These are phyloP conservation scores for Apostasia ramifera DNA, from an alignment of 106 monocot genomes.

Conservation along the genomic window DNA sequence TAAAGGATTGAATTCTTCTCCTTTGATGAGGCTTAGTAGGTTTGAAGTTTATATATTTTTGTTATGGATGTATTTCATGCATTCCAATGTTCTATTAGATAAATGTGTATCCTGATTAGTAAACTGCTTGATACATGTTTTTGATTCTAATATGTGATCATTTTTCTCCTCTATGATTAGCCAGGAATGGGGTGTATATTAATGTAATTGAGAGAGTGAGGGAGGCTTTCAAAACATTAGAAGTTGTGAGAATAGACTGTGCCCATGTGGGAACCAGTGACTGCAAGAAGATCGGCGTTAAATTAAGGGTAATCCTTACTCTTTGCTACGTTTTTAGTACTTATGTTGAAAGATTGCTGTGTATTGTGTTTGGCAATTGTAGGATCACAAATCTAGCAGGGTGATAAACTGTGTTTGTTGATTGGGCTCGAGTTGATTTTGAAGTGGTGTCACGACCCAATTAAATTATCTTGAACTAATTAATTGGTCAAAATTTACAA, in stretches of 20 bases:
- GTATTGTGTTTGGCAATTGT: no score
- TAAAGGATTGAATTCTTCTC: constrained; percentile 56
- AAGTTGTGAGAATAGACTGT: constrained; percentile 82
- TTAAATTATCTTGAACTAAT: no score
- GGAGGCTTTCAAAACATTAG: constrained; percentile 57
- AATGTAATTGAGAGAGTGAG: constrained; percentile 63
- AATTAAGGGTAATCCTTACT: constrained; percentile 55
- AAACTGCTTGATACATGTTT: neutral
- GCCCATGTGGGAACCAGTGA: constrained; percentile 50
- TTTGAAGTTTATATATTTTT: constrained; percentile 2
- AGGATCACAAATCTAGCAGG: no score
- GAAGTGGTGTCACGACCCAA: no score
- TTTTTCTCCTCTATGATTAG: constrained; percentile 24
- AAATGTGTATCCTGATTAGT: no score
- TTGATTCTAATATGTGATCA: neutral
- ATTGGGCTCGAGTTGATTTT: neutral
- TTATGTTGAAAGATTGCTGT: no score
- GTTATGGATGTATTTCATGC: no score
- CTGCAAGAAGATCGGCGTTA: constrained; percentile 92
- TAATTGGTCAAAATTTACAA: no score
- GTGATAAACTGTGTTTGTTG: neutral
- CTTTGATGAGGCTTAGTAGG: constrained; percentile 80
- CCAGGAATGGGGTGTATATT: constrained; percentile 88
- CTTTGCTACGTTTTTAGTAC: neutral
- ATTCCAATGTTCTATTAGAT: no score